A percentile compares a stretch with the other conserved stretches of the same genome.
Conservation (phyloP, 441 rosid genomes). For the Metrosideros polymorpha region DNA sequence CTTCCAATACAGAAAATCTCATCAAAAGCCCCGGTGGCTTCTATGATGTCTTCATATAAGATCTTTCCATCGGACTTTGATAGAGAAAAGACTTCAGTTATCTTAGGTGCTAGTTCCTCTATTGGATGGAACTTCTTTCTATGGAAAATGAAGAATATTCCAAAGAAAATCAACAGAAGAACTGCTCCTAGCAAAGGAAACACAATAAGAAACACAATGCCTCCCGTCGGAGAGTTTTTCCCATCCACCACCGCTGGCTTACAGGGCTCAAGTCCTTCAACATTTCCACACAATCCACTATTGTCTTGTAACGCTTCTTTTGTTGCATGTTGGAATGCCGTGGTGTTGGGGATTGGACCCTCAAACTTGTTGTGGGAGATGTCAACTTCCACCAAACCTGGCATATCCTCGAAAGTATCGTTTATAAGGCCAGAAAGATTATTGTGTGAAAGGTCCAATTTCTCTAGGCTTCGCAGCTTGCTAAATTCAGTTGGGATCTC, state of each 20-base stretch:
- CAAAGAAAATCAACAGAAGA: neutral
- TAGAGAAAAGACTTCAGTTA: neutral
- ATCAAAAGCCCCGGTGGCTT: neutral
- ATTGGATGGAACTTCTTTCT: neutral
- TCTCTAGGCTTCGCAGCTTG: neutral
- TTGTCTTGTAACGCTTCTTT: neutral
- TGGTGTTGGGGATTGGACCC: neutral
- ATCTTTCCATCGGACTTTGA: neutral
- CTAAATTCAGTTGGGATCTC: neutral
- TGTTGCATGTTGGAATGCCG: neutral
- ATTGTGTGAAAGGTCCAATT: neutral
- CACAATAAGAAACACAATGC: neutral
- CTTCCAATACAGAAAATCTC: neutral
- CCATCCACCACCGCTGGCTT: neutral
- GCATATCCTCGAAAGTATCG: neutral
- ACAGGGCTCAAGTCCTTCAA: neutral
- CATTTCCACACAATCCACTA: neutral
- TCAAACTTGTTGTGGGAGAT: neutral
- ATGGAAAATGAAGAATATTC: neutral
- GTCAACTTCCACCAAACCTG: neutral
- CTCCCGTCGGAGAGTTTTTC: rapidly evolving
- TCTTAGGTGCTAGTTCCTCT: neutral
- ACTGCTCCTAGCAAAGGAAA: neutral
- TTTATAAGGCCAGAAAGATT: neutral
- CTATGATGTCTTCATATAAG: neutral